Percentiles rank a stretch among this genome's conserved stretches.
phyloP scores from a whole-genome alignment of 352 stramenopile species.

The Globisporangium nodosum region DNA sequence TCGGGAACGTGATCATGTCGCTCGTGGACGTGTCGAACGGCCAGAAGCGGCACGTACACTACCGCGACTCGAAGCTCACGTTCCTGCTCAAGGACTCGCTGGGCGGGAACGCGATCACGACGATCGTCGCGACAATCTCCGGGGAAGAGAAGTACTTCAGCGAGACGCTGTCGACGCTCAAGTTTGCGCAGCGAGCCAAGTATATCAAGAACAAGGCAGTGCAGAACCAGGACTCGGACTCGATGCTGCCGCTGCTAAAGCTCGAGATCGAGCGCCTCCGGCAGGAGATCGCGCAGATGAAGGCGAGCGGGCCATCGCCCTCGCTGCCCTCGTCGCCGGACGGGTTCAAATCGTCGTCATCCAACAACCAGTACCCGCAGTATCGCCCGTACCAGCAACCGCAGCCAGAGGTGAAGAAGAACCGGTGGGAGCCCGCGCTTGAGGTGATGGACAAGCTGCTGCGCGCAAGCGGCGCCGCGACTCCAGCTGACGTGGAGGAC shows the following conservation, averaged over 20 bases:
- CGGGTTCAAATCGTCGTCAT: conserved; percentile 5
- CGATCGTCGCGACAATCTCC: conserved; percentile 77
- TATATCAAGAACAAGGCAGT: conserved; percentile 88
- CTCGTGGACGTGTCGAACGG: conserved; percentile 83
- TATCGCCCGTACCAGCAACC: conserved; percentile 7
- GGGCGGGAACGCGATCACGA: conserved; percentile 85
- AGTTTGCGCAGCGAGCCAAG: conserved; percentile 85
- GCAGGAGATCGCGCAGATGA: conserved; percentile 46
- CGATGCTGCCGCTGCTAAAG: conserved; percentile 66
- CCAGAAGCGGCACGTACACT: conserved; percentile 77
- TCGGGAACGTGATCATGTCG: conserved; percentile 88
- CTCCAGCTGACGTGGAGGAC: conserved; percentile 29
- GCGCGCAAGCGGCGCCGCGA: conserved; percentile 43
- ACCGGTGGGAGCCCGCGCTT: conserved; percentile 71
- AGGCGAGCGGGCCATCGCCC: conserved; percentile 1
- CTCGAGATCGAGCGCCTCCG: conserved; percentile 67
- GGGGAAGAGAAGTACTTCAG: conserved; percentile 80
- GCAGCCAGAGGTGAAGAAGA: conserved; percentile 36
- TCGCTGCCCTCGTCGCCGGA: not conserved
- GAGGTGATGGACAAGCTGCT: conserved; percentile 79
- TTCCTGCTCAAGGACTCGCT: conserved; percentile 83
- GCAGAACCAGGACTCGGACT: conserved; percentile 81
- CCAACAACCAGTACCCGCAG: conserved; percentile 6
- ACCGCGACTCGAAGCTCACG: conserved; percentile 83
- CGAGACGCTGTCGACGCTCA: conserved; percentile 84